Conservation (phyloP, 495 filamentous ascomycete genomes). For the Tuber calosporum region DNA sequence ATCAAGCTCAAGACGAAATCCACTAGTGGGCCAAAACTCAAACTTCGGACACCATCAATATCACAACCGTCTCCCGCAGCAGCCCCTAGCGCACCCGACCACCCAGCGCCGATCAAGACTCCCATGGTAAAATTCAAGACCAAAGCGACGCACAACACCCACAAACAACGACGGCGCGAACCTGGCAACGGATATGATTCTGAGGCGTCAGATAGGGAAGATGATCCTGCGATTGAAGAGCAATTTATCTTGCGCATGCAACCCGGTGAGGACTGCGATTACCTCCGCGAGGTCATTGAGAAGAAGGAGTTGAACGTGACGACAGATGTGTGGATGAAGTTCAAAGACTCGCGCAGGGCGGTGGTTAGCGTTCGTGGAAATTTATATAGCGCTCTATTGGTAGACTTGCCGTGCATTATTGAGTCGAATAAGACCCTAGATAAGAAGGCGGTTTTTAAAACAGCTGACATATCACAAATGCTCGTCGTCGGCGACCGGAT, state of each 20-base stretch:
- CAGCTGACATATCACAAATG: constrained; percentile 93
- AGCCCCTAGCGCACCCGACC: constrained; percentile 36
- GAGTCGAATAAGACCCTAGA: constrained; percentile 98
- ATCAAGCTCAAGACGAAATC: constrained; percentile 41
- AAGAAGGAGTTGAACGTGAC: constrained; percentile 68
- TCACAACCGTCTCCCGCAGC: constrained; percentile 43
- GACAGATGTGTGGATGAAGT: constrained; percentile 67
- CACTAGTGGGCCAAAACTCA: constrained; percentile 46
- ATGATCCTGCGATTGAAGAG: constrained; percentile 78
- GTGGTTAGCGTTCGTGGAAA: constrained; percentile 61
- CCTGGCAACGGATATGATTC: constrained; percentile 88
- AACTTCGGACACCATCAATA: constrained; percentile 50
- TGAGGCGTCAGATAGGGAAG: constrained; percentile 84
- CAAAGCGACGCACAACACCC: constrained; percentile 51
- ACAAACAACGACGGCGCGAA: constrained; percentile 37
- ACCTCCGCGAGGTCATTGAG: constrained; percentile 61
- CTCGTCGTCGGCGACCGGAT: constrained; percentile 69
- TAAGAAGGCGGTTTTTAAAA: constrained; percentile 82
- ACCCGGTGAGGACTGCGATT: constrained; percentile 76
- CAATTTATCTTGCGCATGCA: constrained; percentile 83
- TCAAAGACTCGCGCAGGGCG: constrained; percentile 67
- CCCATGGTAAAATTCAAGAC: constrained; percentile 51
- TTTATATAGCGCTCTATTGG: constrained; percentile 70
- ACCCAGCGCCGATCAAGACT: constrained; percentile 37
- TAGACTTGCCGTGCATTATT: constrained; percentile 84